Evolutionary conservation across 2,329 filamentous ascomycete species (phyloP).

Genomic region (Onygena corvina): DNA sequence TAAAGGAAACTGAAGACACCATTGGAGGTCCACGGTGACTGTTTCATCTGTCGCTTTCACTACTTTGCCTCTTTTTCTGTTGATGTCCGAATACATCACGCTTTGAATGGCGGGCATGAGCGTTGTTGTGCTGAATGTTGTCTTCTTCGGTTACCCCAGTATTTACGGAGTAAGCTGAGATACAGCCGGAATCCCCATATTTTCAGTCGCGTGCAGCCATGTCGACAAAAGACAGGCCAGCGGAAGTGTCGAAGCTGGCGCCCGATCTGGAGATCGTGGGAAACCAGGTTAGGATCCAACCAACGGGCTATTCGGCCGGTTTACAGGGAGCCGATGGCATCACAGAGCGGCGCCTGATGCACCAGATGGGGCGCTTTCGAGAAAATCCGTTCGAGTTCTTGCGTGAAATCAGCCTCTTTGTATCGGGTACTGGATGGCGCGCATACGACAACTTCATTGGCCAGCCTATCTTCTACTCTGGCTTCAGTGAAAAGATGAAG

Average conservation of each 20-base stretch:
- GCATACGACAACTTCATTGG: slow-evolving; percentile 84
- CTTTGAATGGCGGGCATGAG: slow-evolving; percentile 4
- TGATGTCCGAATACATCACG: too few relatives aligned
- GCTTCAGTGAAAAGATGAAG: slow-evolving; percentile 87
- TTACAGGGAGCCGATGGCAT: slow-evolving; percentile 34
- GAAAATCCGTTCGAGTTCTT: slow-evolving; percentile 64
- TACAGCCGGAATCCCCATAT: background rate
- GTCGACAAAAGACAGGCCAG: slow-evolving; percentile 22
- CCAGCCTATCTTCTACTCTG: slow-evolving; percentile 83
- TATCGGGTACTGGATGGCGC: slow-evolving; percentile 88
- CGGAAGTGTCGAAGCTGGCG: slow-evolving; percentile 33
- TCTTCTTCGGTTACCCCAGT: slow-evolving; percentile 16
- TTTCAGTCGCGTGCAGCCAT: slow-evolving; percentile 13
- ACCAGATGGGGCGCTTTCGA: slow-evolving; percentile 78
- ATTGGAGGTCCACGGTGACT: too few relatives aligned
- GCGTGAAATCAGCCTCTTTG: slow-evolving; percentile 83
- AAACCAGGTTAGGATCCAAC: slow-evolving; percentile 61
- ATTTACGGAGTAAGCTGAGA: too few relatives aligned
- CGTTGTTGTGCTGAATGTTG: slow-evolving; percentile 21
- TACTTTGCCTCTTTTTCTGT: too few relatives aligned
- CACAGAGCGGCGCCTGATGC: slow-evolving; percentile 39
- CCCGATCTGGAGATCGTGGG: slow-evolving; percentile 69
- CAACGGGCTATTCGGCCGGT: slow-evolving; percentile 47
- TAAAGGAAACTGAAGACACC: too few relatives aligned
- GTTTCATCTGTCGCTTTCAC: too few relatives aligned